Conservation (phyloP, 2,329 filamentous ascomycete species). For the Aspergillus sclerotialis region DNA sequence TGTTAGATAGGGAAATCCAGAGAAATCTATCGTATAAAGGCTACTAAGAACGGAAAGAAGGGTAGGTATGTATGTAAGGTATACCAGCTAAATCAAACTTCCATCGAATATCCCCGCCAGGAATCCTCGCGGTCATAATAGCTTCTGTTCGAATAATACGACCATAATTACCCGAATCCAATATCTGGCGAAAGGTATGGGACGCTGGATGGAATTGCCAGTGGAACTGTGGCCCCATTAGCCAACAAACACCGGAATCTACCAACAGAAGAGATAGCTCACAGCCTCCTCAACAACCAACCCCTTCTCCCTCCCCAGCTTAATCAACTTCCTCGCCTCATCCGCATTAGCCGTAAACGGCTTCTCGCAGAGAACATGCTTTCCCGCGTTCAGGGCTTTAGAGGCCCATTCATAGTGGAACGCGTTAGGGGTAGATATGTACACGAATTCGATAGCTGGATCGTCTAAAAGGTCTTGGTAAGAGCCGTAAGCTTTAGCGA, state of each 20-base stretch:
- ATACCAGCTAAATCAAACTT: constrained; percentile 29
- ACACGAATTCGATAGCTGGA: constrained; percentile 41
- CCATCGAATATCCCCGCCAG: constrained; percentile 31
- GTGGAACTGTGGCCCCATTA: constrained; percentile 17
- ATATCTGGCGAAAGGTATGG: constrained; percentile 27
- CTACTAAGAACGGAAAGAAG: constrained; percentile 1
- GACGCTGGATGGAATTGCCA: constrained; percentile 40
- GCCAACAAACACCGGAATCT: background rate
- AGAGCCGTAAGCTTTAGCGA: constrained; percentile 35
- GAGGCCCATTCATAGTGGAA: constrained; percentile 42
- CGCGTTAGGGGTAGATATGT: constrained; percentile 41
- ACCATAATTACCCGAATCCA: constrained; percentile 27
- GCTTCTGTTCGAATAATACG: constrained; percentile 21
- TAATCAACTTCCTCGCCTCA: constrained; percentile 41
- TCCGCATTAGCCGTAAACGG: constrained; percentile 20
- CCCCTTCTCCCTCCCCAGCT: constrained; percentile 23
- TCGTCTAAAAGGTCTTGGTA: constrained; percentile 16
- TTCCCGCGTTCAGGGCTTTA: constrained; percentile 19
- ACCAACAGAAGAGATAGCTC: background rate
- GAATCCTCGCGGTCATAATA: constrained; percentile 20
- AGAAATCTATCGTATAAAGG: no score
- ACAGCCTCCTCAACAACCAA: constrained; percentile 47
- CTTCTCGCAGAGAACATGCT: constrained; percentile 26
- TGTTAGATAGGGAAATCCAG: no score
- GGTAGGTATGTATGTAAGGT: no score